Base-by-base conservation (phyloP, 495 filamentous ascomycete species). In the Annulohypoxylon nitens region DNA sequence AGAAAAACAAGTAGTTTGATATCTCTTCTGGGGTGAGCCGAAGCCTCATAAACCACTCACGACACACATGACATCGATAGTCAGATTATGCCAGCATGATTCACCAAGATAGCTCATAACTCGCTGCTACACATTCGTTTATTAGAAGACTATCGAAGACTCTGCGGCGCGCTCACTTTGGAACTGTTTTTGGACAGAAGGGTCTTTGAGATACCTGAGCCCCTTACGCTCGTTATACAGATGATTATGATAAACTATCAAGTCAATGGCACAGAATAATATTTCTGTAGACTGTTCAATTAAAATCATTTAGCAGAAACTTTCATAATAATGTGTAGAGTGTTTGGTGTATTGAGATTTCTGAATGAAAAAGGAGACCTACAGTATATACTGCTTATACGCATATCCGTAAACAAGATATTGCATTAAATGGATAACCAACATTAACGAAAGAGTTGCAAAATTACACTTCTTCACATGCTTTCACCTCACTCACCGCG, bases 381-480 rank as follows among this genome's bases (percentile, higher is more conserved):
- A 18, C 4, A 47, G 16, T 5, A 47, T 47, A 18, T 18, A 20
- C 10, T 26, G 48, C 20, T 12, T 51, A 26, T 12, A 25, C 14
- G 48, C 48, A 51, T 51, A 51, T 30, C 14, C 8, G 10, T 14
- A 12, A 51, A 11, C 0, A 18, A n/a, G 14, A 51, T 23, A 51
- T 25, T 20, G 9, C 48, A 23, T 51, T 26, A 25, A 25, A 26
- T 18, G 2, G 2, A 51, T 14, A 25, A 11, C 30, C 23, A 12
- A 7, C 20, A 51, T 2, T 51, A 25, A 43, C 12, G 43, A 47
- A 47, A 47, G 43, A n/a, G 16, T 47, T 47, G 3, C 0, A n/a
- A 41, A 43, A 41, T 25, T 20, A 23, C 39, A 54, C 50, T n/a
- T 33, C 48, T 8, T 51, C 65, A 68, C 58, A 61, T 59, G 57